A percentile compares a stretch with the other conserved stretches of the same genome.
Evolutionary conservation across 2,329 filamentous ascomycete species (phyloP).

Genomic region (Cladorrhinum sp.): DNA sequence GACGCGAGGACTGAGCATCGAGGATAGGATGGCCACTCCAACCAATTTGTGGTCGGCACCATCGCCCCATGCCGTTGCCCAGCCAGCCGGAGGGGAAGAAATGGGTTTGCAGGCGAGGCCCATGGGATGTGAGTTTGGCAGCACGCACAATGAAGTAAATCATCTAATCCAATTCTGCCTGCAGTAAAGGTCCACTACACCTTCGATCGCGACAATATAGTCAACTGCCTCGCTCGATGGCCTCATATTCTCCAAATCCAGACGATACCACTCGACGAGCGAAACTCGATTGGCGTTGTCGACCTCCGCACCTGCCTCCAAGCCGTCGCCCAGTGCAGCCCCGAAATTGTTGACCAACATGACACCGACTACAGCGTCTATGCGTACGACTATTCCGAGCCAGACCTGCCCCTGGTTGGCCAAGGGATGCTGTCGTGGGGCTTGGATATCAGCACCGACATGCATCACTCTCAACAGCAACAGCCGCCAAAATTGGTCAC

Average conservation of each 20-base stretch:
- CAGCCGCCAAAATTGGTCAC: conserved; percentile 62
- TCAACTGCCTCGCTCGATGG: conserved; percentile 85
- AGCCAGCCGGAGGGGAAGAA: conserved; percentile 27
- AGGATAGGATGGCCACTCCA: conserved; percentile 26
- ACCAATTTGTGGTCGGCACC: conserved; percentile 24
- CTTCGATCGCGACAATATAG: conserved; percentile 84
- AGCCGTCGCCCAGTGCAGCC: conserved; percentile 74
- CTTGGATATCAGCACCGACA: conserved; percentile 59
- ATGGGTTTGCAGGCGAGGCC: conserved; percentile 32
- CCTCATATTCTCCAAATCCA: conserved; percentile 77
- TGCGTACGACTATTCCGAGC: conserved; percentile 93
- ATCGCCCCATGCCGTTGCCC: conserved; percentile 21
- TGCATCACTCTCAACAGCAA: conserved; percentile 48
- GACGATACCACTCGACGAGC: conserved; percentile 76
- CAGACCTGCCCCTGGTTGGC: conserved; percentile 86
- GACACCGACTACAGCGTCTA: conserved; percentile 92
- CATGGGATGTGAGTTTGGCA: conserved; percentile 33
- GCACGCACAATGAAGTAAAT: neutral
- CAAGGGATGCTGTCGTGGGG: conserved; percentile 92
- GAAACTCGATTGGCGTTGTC: conserved; percentile 77
- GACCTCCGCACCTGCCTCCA: conserved; percentile 85
- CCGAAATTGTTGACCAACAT: conserved; percentile 73
- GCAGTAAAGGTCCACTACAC: conserved; percentile 96
- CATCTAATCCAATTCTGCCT: conserved; percentile 19
- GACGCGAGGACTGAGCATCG: conserved; percentile 4